These are phyloP conservation scores for Atalantia buxifolia DNA, from an alignment of 345 rosid genomes.

Conservation along the genomic window DNA sequence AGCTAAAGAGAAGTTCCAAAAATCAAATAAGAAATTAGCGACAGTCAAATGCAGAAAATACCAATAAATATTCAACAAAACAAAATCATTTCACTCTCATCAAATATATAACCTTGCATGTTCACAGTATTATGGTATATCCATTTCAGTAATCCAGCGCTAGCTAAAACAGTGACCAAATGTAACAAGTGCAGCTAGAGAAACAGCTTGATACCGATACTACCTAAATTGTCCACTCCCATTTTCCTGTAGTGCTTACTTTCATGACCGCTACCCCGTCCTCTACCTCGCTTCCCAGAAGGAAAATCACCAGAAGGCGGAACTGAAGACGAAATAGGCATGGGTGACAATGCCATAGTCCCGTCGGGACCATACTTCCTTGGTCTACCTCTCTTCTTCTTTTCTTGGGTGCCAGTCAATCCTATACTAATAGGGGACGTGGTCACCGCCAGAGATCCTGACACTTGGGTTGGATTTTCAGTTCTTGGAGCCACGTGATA, in stretches of 20 bases:
- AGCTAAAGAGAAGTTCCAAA: conserved; percentile 5
- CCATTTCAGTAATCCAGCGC: neutral
- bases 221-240: conserved; percentile 52
- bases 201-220: conserved; percentile 1
- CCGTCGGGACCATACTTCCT: conserved; percentile 83
- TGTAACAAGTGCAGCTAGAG: neutral
- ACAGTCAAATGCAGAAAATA: conserved; percentile 12
- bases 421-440: conserved; percentile 39
- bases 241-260: conserved; percentile 46
- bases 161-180: neutral
- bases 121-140: neutral
- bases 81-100: conserved; percentile 1
- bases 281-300: conserved; percentile 46
- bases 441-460: conserved; percentile 30
- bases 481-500: conserved; percentile 63
- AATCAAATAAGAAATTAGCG: conserved; percentile 6
- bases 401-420: conserved; percentile 39
- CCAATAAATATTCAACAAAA: neutral
- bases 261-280: conserved; percentile 40
- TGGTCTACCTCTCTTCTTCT: conserved; percentile 88
- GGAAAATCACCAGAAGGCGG: conserved; percentile 39
- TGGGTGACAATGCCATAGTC: conserved; percentile 47
- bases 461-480: conserved; percentile 46
- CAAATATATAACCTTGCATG: neutral
- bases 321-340: conserved; percentile 51